Evolutionary conservation across 2,329 filamentous ascomycete genomes (phyloP).

Genomic region (Alternaria alternata): DNA sequence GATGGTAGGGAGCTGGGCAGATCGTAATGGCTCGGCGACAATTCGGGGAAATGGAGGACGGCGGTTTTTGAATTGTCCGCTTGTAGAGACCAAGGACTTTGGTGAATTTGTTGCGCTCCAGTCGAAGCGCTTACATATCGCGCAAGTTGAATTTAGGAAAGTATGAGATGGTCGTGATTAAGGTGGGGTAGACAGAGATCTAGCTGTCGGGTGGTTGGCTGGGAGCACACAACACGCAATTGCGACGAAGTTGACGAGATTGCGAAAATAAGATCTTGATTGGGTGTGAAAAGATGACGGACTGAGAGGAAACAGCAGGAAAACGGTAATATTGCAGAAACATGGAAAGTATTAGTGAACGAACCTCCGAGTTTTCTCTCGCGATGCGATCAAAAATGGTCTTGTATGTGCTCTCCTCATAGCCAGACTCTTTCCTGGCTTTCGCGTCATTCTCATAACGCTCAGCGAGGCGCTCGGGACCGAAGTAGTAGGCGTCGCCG

Average conservation of each 20-base stretch:
- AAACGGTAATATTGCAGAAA: background rate
- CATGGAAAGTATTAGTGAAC: conserved; percentile 39
- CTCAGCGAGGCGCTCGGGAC: conserved; percentile 83
- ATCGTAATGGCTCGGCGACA: background rate
- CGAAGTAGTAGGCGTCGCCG: conserved; percentile 95
- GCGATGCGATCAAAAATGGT: conserved; percentile 81
- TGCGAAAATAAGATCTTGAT: conserved; percentile 6
- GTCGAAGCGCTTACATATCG: background rate
- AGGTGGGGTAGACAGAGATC: background rate
- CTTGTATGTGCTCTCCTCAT: conserved; percentile 73
- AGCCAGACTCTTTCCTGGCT: conserved; percentile 66
- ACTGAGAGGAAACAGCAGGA: background rate
- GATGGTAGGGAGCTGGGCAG: background rate
- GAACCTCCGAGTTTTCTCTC: conserved; percentile 75
- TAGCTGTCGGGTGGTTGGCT: background rate
- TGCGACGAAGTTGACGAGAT: conserved; percentile 18
- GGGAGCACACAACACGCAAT: conserved; percentile 24
- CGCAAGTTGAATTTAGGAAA: background rate
- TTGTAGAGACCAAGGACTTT: background rate
- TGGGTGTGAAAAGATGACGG: background rate
- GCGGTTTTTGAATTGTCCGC: background rate
- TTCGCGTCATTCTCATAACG: conserved; percentile 77
- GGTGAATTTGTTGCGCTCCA: background rate
- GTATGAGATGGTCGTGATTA: background rate
- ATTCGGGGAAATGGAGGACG: background rate